Evolutionary conservation across 129 eudicot genomes (phyloP).

Genomic region (Heracleum sosnowskyi): DNA sequence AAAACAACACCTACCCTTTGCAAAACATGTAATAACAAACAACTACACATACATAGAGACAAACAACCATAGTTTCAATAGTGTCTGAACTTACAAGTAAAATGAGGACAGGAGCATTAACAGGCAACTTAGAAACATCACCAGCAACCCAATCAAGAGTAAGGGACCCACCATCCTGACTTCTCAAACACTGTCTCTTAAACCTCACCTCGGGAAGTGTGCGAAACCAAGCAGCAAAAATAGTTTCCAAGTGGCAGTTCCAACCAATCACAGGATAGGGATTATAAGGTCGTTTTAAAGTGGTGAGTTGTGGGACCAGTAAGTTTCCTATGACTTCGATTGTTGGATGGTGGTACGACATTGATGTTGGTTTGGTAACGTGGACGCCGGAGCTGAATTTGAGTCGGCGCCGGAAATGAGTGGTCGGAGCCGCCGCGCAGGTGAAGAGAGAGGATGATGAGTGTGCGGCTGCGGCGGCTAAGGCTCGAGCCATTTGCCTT

Average conservation of each 20-base stretch:
- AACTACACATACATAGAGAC: too few relatives aligned
- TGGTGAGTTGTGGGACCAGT: constrained; percentile 45
- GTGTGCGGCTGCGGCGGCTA: background rate
- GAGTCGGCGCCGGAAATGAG: background rate
- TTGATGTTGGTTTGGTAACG: constrained; percentile 13
- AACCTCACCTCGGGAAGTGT: constrained; percentile 56
- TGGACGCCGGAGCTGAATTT: background rate
- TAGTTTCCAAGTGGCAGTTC: constrained; percentile 81
- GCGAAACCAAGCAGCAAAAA: constrained; percentile 65
- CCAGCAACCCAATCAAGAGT: constrained; percentile 91
- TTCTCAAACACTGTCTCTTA: constrained; percentile 64
- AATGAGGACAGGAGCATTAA: constrained; percentile 57
- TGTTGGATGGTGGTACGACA: constrained; percentile 47
- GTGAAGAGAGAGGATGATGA: background rate
- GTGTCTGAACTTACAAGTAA: constrained; percentile 37
- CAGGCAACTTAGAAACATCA: constrained; percentile 38
- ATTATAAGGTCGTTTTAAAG: constrained; percentile 53
- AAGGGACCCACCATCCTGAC: constrained; percentile 58
- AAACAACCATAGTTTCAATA: too few relatives aligned
- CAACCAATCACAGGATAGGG: constrained; percentile 47
- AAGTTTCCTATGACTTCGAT: constrained; percentile 54
- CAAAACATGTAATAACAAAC: background rate
- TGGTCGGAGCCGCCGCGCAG: constrained; percentile 3
- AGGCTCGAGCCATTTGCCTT: background rate
- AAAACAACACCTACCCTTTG: background rate